Conservation (phyloP, 805 yeast species). For the Kluyveromyces aestuarii region DNA sequence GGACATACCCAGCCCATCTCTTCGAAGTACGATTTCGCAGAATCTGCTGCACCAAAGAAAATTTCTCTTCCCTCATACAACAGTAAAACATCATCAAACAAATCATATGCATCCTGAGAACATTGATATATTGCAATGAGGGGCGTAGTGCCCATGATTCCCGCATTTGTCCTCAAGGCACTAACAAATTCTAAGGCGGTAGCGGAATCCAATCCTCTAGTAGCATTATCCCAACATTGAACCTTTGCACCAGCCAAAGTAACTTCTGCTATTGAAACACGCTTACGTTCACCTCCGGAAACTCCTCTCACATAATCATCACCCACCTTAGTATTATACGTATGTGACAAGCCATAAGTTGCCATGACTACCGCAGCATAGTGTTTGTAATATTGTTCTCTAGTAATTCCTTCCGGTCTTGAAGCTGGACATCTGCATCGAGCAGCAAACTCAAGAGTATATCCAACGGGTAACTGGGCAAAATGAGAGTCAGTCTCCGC, state of each 20-base stretch:
- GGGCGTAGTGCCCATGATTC: conserved; percentile 42
- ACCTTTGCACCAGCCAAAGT: conserved; percentile 38
- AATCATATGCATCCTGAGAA: conserved; percentile 45
- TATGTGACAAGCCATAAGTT: conserved; percentile 43
- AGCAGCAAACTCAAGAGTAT: conserved; percentile 50
- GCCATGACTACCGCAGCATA: conserved; percentile 45
- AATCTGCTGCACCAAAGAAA: conserved; percentile 38
- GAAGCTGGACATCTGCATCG: conserved; percentile 46
- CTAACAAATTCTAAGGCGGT: conserved; percentile 49
- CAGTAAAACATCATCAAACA: conserved; percentile 45
- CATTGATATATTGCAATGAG: conserved; percentile 55
- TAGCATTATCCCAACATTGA: conserved; percentile 53
- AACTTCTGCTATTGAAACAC: conserved; percentile 68
- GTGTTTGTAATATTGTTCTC: conserved; percentile 41
- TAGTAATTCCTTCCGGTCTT: conserved; percentile 41
- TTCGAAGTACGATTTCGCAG: conserved; percentile 40
- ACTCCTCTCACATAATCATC: conserved; percentile 60
- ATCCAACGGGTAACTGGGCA: conserved; percentile 54
- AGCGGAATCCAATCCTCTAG: conserved; percentile 58
- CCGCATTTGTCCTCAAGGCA: conserved; percentile 44
- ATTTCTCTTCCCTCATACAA: conserved; percentile 51
- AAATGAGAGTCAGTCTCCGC: conserved; percentile 59
- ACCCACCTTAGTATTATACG: conserved; percentile 58
- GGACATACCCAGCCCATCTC: conserved; percentile 51
- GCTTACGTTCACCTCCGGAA: conserved; percentile 68